Conservation (phyloP, 2,329 filamentous ascomycete species). For the Alternaria novae-zelandiae region DNA sequence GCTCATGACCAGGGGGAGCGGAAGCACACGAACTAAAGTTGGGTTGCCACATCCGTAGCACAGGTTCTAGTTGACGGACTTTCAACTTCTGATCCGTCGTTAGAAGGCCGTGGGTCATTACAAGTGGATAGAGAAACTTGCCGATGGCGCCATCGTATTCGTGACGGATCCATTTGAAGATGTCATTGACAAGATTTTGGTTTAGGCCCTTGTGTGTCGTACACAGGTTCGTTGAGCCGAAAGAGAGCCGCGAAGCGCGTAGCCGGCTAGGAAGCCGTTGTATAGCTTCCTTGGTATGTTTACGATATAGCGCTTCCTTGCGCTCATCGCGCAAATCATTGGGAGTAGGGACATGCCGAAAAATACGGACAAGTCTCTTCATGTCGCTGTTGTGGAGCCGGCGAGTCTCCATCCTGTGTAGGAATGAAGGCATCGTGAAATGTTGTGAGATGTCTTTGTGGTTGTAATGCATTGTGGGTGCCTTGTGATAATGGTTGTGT, state of each 20-base stretch:
- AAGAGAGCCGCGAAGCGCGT: constrained; percentile 21
- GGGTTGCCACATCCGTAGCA: constrained; percentile 32
- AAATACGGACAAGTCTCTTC: constrained; percentile 28
- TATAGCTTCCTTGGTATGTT: constrained; percentile 20
- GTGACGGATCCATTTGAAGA: constrained; percentile 30
- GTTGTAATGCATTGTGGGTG: background rate
- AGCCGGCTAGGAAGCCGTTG: constrained; percentile 30
- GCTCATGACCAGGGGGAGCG: constrained; percentile 22
- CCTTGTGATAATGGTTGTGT: background rate
- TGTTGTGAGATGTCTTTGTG: background rate
- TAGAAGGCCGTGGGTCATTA: constrained; percentile 24
- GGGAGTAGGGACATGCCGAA: constrained; percentile 16
- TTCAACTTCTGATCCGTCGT: constrained; percentile 17
- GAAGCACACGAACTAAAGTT: constrained; percentile 21
- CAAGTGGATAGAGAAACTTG: constrained; percentile 33
- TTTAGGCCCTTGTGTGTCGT: constrained; percentile 31
- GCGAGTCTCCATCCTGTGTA: constrained; percentile 18
- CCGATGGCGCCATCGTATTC: constrained; percentile 35
- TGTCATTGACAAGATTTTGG: constrained; percentile 21
- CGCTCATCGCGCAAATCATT: background rate
- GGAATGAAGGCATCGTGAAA: constrained; percentile 14
- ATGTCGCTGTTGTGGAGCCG: constrained; percentile 32
- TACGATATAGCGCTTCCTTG: constrained; percentile 9
- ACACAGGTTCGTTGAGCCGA: constrained; percentile 26
- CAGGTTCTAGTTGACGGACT: constrained; percentile 37